A percentile compares a stretch with the other conserved stretches of the same genome.
phyloP scores from a whole-genome alignment of 2,329 filamentous ascomycete species.

The Cladosporium sp. region DNA sequence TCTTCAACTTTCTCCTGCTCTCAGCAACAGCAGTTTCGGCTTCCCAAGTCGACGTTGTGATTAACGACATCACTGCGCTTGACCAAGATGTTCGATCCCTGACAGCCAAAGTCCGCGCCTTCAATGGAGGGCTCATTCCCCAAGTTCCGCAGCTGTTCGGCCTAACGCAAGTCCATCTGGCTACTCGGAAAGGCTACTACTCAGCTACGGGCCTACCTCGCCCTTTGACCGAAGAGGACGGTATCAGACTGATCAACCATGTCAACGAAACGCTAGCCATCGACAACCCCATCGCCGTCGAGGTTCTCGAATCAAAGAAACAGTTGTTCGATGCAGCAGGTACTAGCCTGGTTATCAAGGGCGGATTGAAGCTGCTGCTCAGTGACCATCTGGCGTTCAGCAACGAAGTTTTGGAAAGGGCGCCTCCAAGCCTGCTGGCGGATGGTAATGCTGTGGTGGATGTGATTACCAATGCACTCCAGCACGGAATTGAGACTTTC shows the following conservation, averaged over 20 bases:
- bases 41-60: conserved; percentile 22
- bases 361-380: conserved; percentile 10
- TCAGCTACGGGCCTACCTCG: conserved; percentile 17
- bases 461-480: conserved; percentile 15
- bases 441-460: conserved; percentile 14
- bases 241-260: conserved; percentile 20
- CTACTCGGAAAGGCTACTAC: conserved; percentile 24
- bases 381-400: conserved; percentile 17
- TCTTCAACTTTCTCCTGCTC: neutral
- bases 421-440: conserved; percentile 3
- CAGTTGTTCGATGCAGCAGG: conserved; percentile 12
- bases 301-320: conserved; percentile 13
- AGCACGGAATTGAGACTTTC: conserved; percentile 13
- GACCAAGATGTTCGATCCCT: conserved; percentile 27
- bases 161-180: conserved; percentile 20
- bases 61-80: conserved; percentile 30
- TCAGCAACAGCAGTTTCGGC: neutral
- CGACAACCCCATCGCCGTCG: conserved; percentile 21
- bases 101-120: conserved; percentile 26
- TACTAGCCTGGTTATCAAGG: conserved; percentile 9
- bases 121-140: conserved; percentile 28
- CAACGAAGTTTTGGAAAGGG: conserved; percentile 15
- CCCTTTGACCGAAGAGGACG: conserved; percentile 19
- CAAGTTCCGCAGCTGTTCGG: conserved; percentile 18
- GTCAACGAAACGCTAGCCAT: conserved; percentile 22